Conservation (phyloP, 2,329 filamentous ascomycete species). For the Neofusicoccum kwambonambiense region DNA sequence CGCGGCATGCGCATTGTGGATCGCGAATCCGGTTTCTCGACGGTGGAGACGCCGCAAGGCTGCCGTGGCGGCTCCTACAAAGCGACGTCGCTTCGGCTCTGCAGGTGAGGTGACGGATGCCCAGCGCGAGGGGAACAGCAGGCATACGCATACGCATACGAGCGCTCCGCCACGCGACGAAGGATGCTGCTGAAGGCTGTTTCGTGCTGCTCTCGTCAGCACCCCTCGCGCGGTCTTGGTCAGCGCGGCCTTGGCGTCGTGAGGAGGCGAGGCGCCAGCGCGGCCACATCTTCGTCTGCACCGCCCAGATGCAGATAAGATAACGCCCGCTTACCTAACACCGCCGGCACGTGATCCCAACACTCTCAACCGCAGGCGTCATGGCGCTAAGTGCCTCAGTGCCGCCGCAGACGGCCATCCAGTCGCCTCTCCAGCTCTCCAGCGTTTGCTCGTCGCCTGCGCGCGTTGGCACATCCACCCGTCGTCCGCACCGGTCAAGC, state of each 20-base stretch:
- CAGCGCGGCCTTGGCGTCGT: not conserved
- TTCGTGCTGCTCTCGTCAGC: constrained; percentile 6
- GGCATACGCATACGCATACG: not conserved
- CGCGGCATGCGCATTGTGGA: constrained; percentile 5
- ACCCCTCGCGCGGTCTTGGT: too few species aligned
- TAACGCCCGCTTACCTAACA: not conserved
- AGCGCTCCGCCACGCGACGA: not conserved
- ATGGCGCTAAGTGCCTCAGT: not conserved
- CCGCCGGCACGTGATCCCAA: not conserved
- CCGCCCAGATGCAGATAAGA: not conserved
- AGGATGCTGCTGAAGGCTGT: not conserved
- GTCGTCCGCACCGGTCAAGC: not conserved
- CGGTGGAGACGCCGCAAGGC: not conserved
- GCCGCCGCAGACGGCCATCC: constrained; percentile 4
- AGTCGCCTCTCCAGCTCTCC: not conserved
- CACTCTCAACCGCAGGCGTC: not conserved
- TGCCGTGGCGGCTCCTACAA: not conserved
- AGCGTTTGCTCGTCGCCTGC: not conserved
- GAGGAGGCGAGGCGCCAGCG: too few species aligned
- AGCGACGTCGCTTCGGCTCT: not conserved
- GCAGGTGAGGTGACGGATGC: not conserved
- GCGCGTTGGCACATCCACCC: not conserved
- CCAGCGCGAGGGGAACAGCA: not conserved
- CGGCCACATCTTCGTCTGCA: not conserved
- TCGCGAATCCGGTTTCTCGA: not conserved